A percentile compares a stretch with the other conserved stretches of the same genome.
Evolutionary conservation across 2,329 filamentous ascomycete species (phyloP).

Genomic region (Onygena corvina): DNA sequence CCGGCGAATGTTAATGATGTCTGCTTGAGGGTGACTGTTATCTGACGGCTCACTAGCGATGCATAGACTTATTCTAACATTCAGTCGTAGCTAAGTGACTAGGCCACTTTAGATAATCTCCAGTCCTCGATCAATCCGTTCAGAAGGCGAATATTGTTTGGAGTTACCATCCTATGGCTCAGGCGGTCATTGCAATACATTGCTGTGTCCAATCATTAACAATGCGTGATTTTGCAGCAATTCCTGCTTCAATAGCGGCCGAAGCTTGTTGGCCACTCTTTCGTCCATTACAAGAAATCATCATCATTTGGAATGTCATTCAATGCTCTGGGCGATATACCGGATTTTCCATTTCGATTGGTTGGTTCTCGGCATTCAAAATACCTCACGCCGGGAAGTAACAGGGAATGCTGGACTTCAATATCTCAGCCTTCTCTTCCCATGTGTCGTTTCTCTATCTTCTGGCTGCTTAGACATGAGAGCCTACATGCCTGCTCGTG

Average conservation of each 20-base stretch:
- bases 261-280: not conserved
- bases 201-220: not conserved
- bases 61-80: no score
- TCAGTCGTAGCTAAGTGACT: conserved; percentile 2
- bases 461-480: no score
- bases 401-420: not conserved
- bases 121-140: not conserved
- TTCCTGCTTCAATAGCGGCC: not conserved
- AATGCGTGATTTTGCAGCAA: not conserved
- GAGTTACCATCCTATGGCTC: no score
- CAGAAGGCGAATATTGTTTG: no score
- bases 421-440: not conserved
- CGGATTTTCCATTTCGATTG: not conserved
- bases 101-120: not conserved
- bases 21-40: no score
- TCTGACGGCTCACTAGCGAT: not conserved
- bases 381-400: not conserved
- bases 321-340: not conserved
- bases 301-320: conserved; percentile 2
- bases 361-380: not conserved
- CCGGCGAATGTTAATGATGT: no score
- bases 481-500: not conserved
- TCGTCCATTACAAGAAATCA: not conserved
- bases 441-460: not conserved
- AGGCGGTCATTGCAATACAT: not conserved